Conservation (phyloP, 768 basidiomycete species). For the Tylopilus sp. region DNA sequence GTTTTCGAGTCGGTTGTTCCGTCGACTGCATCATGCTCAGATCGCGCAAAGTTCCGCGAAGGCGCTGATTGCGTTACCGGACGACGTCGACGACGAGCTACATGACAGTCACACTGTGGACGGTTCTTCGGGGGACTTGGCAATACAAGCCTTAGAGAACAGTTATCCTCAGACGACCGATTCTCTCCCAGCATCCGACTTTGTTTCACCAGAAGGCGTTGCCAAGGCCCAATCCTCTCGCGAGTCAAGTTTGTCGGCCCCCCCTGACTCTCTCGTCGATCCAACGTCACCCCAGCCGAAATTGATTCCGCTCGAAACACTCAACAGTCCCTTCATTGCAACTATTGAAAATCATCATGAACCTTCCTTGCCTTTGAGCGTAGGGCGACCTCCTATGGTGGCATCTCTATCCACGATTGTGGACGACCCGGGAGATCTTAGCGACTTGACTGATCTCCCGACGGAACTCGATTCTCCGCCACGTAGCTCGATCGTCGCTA, state of each 20-base stretch:
- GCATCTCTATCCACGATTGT: not conserved
- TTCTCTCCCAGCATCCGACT: not conserved
- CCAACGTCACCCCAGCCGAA: not conserved
- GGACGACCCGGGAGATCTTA: constrained; percentile 19
- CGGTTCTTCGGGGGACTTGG: not conserved
- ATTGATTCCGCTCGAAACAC: not conserved
- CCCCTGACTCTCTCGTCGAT: not conserved
- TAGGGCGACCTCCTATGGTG: not conserved
- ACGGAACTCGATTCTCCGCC: constrained; percentile 20
- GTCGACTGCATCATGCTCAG: constrained; percentile 9
- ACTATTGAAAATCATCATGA: not conserved
- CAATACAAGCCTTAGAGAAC: not conserved
- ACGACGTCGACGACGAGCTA: constrained; percentile 5
- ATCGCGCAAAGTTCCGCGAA: constrained; percentile 16
- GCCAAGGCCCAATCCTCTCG: not conserved
- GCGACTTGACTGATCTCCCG: constrained; percentile 31
- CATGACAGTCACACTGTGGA: not conserved
- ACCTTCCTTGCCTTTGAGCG: not conserved
- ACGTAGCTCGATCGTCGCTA: not conserved
- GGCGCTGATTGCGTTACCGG: constrained; percentile 10
- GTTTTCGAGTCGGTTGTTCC: not conserved
- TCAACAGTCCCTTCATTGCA: not conserved
- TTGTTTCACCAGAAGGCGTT: not conserved
- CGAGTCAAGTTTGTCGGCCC: not conserved
- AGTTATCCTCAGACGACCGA: not conserved